These are phyloP conservation scores for Penicillium sclerotiorum DNA, from an alignment of 2,329 filamentous ascomycete species.

Conservation along the genomic window DNA sequence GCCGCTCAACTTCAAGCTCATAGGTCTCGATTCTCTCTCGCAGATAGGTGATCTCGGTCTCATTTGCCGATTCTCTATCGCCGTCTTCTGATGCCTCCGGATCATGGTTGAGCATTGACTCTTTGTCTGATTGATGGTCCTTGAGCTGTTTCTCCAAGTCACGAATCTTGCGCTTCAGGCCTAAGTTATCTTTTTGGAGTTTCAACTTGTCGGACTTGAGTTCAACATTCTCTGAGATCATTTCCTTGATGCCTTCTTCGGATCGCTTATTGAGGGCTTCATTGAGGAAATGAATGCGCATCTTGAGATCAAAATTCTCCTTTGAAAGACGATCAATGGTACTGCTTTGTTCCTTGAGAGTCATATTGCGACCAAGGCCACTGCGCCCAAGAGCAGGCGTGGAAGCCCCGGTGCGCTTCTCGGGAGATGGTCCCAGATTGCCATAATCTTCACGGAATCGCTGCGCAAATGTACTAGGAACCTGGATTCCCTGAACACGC, in stretches of 20 bases:
- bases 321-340: slow-evolving; percentile 96
- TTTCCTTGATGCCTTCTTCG: slow-evolving; percentile 94
- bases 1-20: slow-evolving; percentile 77
- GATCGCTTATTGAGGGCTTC: slow-evolving; percentile 90
- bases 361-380: slow-evolving; percentile 67
- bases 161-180: slow-evolving; percentile 75
- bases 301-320: slow-evolving; percentile 96
- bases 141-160: slow-evolving; percentile 81
- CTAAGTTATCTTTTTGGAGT: slow-evolving; percentile 86
- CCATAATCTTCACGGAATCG: slow-evolving; percentile 75
- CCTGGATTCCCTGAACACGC: slow-evolving; percentile 85
- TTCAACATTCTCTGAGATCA: slow-evolving; percentile 97
- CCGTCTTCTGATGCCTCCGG: slow-evolving; percentile 47
- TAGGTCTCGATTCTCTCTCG: slow-evolving; percentile 85
- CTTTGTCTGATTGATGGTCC: slow-evolving; percentile 53
- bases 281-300: slow-evolving; percentile 96
- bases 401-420: slow-evolving; percentile 58
- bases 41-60: slow-evolving; percentile 83
- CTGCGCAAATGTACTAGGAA: slow-evolving; percentile 82
- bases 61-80: slow-evolving; percentile 58
- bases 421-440: slow-evolving; percentile 62
- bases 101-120: slow-evolving; percentile 48
- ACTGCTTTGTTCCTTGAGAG: slow-evolving; percentile 94
- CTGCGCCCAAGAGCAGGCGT: slow-evolving; percentile 56
- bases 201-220: slow-evolving; percentile 88